A percentile compares a stretch with the other conserved stretches of the same genome.
Evolutionary conservation across 352 stramenopile species (phyloP).

Genomic region (Paralagenidium karlingii): DNA sequence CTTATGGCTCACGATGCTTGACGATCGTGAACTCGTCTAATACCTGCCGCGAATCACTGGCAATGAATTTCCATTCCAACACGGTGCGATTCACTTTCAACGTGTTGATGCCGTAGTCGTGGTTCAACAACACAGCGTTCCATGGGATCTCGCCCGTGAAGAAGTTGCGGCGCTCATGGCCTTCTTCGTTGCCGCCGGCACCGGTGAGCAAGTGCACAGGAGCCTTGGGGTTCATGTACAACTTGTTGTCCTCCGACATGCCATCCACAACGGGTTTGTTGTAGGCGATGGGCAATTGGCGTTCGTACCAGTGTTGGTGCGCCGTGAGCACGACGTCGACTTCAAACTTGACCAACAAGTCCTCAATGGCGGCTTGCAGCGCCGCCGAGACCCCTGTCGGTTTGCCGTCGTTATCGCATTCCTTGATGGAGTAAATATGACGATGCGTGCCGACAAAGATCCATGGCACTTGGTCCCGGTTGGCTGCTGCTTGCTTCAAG

Average conservation of each 20-base stretch:
- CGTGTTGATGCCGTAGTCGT: constrained; percentile 25
- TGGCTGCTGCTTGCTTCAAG: constrained; percentile 31
- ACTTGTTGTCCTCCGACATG: constrained; percentile 20
- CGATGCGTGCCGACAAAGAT: constrained; percentile 64
- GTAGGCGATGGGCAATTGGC: constrained; percentile 28
- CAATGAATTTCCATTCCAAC: constrained; percentile 18
- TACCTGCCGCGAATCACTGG: constrained; percentile 3
- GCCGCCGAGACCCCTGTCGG: constrained; percentile 10
- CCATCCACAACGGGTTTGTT: constrained; percentile 18
- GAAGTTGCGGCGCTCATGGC: constrained; percentile 12
- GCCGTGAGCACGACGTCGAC: constrained; percentile 36
- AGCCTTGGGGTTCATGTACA: constrained; percentile 26
- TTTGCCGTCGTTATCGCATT: constrained; percentile 3
- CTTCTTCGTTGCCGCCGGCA: constrained; percentile 15
- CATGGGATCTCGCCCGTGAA: constrained; percentile 9
- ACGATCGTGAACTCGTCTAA: constrained; percentile 16
- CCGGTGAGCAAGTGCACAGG: constrained; percentile 36
- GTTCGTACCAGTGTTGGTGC: constrained; percentile 43
- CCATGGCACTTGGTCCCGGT: constrained; percentile 42
- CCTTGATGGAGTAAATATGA: constrained; percentile 32
- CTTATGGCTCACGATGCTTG: too few relatives aligned
- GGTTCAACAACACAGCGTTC: constrained; percentile 16
- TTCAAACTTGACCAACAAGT: constrained; percentile 42
- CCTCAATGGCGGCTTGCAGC: constrained; percentile 34
- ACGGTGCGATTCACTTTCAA: constrained; percentile 8